Evolutionary conservation across 78 protist genomes (phyloP).

Genomic region (Dictyostelium citrinum): DNA sequence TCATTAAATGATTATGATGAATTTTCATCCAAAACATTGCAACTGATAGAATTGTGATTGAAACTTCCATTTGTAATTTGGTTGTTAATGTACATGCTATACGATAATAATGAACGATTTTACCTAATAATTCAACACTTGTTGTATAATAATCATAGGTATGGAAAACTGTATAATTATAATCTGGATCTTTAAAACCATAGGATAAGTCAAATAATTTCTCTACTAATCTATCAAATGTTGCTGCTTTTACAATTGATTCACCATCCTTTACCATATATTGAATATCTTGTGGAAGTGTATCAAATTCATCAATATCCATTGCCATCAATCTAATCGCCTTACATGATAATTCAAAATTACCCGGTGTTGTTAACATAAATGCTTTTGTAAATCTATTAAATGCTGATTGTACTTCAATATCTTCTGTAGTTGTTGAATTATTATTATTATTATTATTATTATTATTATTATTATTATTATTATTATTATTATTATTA

Average conservation of each 20-base stretch:
- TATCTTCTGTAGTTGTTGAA: not conserved
- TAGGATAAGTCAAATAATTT: constrained; percentile 20
- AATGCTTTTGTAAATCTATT: not conserved
- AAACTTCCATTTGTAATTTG: not conserved
- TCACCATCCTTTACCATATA: constrained; percentile 39
- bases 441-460: not conserved
- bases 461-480: not conserved
- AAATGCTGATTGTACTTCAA: not conserved
- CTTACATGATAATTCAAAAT: not conserved
- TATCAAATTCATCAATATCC: constrained; percentile 34
- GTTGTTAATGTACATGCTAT: not conserved
- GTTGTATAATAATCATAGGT: constrained; percentile 61
- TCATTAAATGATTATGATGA: constrained; percentile 15
- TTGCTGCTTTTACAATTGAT: constrained; percentile 26
- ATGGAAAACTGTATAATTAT: constrained; percentile 66
- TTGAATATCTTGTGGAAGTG: constrained; percentile 14
- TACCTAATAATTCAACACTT: constrained; percentile 3
- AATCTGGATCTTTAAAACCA: constrained; percentile 37
- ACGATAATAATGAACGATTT: constrained; percentile 25
- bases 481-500: not conserved
- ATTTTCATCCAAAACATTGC: constrained; percentile 78
- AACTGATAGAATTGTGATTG: constrained; percentile 16
- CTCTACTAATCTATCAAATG: constrained; percentile 44
- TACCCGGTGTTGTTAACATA: not conserved
- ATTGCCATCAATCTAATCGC: not conserved